Evolutionary conservation across 2,329 filamentous ascomycete genomes (phyloP), one percentile per base, ranked within the genome.

Genomic region (Calonectria crousiana): DNA sequence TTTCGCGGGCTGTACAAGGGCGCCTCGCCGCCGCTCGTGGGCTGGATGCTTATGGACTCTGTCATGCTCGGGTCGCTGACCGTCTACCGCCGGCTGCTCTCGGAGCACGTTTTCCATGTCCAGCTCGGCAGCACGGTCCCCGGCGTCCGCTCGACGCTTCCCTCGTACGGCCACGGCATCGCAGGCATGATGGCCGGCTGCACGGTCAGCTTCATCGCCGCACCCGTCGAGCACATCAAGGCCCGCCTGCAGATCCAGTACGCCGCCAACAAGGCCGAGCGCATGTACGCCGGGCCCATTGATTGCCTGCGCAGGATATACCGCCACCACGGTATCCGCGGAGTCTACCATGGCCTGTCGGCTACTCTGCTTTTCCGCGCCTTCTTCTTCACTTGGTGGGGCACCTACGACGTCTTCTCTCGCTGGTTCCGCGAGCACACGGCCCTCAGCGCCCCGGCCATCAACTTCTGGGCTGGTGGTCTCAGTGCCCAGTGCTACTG

Each of bases 341-440:
- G 96, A 44, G 84, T 99, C 10, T 99, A 96, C 84, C 95, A 95
- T 82, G 97, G 97, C 0, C 89, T 99, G 16, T 88, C 86, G 47
- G 95, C 97, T 1, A 98, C 97, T 0, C 87, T 98, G 64, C 85
- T 98, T 62, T 98, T 98, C 87, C 91, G 97, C 23, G 92, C 92
- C 18, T 98, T 96, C 87, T 99, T 99, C 89, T 98, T 98, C 89
- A 97, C 93, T 87, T 98, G 96, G 96, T 99, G 97, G 97, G 93
- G 93, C n/a, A 94, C 92, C 74, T 99, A 99, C 87, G 96, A 98
- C 81, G 79, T 98, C 36, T 90, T 98, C 78, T 94, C 95, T 6
- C 89, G 91, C 28, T 86, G 89, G 73, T 87, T 98, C 82, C 88
- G 90, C 69, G 85, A 90, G 23, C 88, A 92, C 79, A 98, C 96